These are phyloP conservation scores for Metschnikowia amazonensis DNA, from an alignment of 805 yeast genomes.

Conservation along the genomic window DNA sequence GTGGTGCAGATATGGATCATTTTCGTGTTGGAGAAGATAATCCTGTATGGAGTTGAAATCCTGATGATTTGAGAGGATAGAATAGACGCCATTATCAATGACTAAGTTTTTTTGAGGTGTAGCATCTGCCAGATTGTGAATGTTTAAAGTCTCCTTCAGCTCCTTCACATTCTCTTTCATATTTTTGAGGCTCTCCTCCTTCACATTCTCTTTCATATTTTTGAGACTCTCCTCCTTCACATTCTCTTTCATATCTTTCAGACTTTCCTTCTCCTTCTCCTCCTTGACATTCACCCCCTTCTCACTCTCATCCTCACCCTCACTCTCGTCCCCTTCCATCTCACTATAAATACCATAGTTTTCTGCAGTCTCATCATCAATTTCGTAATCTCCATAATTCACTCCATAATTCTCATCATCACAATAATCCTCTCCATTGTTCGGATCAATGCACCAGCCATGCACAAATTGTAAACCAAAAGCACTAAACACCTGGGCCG, in stretches of 20 bases:
- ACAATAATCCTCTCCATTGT: not conserved
- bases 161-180: too few relatives aligned
- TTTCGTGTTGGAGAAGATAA: conserved; percentile 34
- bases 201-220: too few relatives aligned
- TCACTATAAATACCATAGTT: not conserved
- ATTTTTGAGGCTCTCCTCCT: too few relatives aligned
- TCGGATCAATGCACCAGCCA: conserved; percentile 63
- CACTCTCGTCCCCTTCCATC: not conserved
- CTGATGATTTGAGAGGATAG: conserved; percentile 21
- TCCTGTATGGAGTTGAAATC: conserved; percentile 58
- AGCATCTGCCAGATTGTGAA: too few relatives aligned
- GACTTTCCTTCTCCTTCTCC: not conserved
- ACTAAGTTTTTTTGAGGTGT: too few relatives aligned
- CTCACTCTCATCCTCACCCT: too few relatives aligned
- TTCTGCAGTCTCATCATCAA: not conserved
- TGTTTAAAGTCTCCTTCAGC: too few relatives aligned
- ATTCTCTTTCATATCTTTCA: too few relatives aligned
- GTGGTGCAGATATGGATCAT: conserved; percentile 15
- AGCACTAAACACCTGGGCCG: conserved; percentile 52
- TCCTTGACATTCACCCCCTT: not conserved
- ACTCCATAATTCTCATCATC: not conserved
- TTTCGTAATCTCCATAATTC: not conserved
- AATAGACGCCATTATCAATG: conserved; percentile 1
- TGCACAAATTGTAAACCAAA: conserved; percentile 66
- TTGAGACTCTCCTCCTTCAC: too few relatives aligned